phyloP scores from a whole-genome alignment of 345 rosid species.

The Chamaenerion angustifolium region DNA sequence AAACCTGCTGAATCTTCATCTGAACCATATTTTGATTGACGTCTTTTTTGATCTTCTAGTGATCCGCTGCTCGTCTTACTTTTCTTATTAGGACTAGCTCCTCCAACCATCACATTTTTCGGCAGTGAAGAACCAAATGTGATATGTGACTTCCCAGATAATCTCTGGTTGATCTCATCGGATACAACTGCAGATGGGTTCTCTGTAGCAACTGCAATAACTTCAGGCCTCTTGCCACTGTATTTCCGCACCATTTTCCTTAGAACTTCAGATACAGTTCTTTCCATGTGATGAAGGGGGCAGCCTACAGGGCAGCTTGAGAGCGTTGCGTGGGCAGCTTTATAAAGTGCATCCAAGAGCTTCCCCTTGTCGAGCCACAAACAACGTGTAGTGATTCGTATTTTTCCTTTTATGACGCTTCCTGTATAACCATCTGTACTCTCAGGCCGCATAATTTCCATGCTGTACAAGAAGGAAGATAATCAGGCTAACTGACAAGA shows the following conservation, averaged over 20 bases:
- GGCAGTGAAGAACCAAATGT: conserved; percentile 42
- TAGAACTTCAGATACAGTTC: conserved; percentile 68
- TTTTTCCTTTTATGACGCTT: conserved; percentile 62
- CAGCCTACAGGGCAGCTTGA: conserved; percentile 81
- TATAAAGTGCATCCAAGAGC: conserved; percentile 78
- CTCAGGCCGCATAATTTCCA: conserved; percentile 79
- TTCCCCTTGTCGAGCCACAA: conserved; percentile 97
- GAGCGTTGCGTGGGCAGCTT: conserved; percentile 86
- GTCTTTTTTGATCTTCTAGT: conserved; percentile 14
- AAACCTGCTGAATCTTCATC: conserved; percentile 30
- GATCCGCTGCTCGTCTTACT: conserved; percentile 17
- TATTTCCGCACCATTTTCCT: conserved; percentile 93
- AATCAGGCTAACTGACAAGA: neutral
- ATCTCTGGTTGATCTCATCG: conserved; percentile 48
- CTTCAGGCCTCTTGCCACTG: conserved; percentile 91
- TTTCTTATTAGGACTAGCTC: conserved; percentile 15
- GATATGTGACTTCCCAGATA: conserved; percentile 48
- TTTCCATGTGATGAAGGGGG: conserved; percentile 86
- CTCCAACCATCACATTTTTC: conserved; percentile 33
- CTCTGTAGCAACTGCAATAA: conserved; percentile 69
- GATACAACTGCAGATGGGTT: conserved; percentile 64
- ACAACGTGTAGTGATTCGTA: conserved; percentile 90
- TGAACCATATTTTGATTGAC: conserved; percentile 12
- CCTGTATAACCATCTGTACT: conserved; percentile 23
- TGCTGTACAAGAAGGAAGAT: conserved; percentile 37